These are phyloP conservation scores for Hapsidospora chrysogenum DNA, from an alignment of 495 filamentous ascomycete species.

Conservation along the genomic window DNA sequence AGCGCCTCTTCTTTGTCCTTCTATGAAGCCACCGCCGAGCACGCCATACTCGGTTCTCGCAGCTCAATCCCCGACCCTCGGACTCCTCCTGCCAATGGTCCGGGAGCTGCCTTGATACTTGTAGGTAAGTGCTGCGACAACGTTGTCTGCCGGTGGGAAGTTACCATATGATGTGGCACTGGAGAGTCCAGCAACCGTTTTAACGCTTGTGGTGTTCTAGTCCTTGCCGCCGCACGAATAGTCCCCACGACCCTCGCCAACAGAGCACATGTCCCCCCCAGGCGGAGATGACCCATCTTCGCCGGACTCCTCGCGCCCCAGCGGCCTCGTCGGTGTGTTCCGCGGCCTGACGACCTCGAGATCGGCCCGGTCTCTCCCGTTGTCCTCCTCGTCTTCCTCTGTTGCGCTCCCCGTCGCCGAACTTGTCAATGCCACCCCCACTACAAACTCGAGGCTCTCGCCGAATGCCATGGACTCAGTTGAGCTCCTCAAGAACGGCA, in stretches of 20 bases:
- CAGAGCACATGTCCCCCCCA: slow-evolving; percentile 36
- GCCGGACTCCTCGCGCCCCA: slow-evolving; percentile 26
- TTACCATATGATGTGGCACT: no score
- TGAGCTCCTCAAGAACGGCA: slow-evolving; percentile 25
- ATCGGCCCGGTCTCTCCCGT: slow-evolving; percentile 12
- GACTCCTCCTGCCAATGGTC: no score
- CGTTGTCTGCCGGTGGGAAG: no score
- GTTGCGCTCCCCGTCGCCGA: slow-evolving; percentile 11
- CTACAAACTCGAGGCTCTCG: slow-evolving; percentile 16
- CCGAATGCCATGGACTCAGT: slow-evolving; percentile 25
- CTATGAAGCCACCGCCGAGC: no score
- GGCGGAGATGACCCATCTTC: slow-evolving; percentile 34
- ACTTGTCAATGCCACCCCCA: slow-evolving; percentile 12
- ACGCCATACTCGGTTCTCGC: no score
- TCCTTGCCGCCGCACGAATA: no score
- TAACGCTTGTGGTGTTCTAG: no score
- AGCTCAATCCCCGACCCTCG: no score
- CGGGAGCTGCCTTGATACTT: no score
- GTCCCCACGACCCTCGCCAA: slow-evolving; percentile 15
- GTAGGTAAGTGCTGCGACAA: no score
- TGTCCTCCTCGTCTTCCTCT: slow-evolving; percentile 8
- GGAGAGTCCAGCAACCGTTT: no score
- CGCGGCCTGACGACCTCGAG: slow-evolving; percentile 31
- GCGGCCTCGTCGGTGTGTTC: slow-evolving; percentile 38
- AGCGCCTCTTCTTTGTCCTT: no score